Conservation (phyloP, 2,329 filamentous ascomycete species). For the Aspergillus udagawae region DNA sequence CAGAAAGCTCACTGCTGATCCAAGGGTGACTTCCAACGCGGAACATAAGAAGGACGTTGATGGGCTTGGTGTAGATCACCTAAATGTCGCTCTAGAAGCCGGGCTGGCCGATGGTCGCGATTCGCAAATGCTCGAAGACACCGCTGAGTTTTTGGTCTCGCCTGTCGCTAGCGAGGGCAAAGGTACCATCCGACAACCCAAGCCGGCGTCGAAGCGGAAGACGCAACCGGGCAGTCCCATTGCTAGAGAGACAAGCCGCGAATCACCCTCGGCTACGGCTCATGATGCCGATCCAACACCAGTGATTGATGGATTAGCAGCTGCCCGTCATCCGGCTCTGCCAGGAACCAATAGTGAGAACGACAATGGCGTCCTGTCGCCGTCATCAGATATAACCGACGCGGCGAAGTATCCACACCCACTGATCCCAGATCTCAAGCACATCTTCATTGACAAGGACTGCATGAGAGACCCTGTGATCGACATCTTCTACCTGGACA, state of each 20-base stretch:
- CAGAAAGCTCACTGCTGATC: constrained; percentile 54
- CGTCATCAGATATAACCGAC: constrained; percentile 42
- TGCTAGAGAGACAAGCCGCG: constrained; percentile 16
- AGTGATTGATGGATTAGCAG: constrained; percentile 20
- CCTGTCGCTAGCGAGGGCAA: constrained; percentile 61
- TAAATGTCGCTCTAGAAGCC: constrained; percentile 61
- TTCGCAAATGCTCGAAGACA: constrained; percentile 61
- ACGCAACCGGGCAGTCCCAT: constrained; percentile 14
- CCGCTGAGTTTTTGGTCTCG: constrained; percentile 67
- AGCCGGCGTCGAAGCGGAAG: constrained; percentile 38
- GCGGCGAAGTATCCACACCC: constrained; percentile 47
- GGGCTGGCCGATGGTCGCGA: constrained; percentile 65
- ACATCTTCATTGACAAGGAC: constrained; percentile 73
- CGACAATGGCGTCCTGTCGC: constrained; percentile 62
- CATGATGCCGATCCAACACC: constrained; percentile 18
- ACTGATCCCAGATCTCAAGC: constrained; percentile 62
- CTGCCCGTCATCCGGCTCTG: constrained; percentile 60
- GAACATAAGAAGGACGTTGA: constrained; percentile 71
- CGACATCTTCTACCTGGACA: constrained; percentile 76
- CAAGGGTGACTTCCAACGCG: constrained; percentile 56
- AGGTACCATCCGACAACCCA: constrained; percentile 54
- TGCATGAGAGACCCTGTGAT: constrained; percentile 92
- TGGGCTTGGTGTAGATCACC: constrained; percentile 72
- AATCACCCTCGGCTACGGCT: constrained; percentile 11
- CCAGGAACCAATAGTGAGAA: constrained; percentile 80